phyloP scores from a whole-genome alignment of 192 early-diverging fungal species.

The Phlyctochytrium bullatum region DNA sequence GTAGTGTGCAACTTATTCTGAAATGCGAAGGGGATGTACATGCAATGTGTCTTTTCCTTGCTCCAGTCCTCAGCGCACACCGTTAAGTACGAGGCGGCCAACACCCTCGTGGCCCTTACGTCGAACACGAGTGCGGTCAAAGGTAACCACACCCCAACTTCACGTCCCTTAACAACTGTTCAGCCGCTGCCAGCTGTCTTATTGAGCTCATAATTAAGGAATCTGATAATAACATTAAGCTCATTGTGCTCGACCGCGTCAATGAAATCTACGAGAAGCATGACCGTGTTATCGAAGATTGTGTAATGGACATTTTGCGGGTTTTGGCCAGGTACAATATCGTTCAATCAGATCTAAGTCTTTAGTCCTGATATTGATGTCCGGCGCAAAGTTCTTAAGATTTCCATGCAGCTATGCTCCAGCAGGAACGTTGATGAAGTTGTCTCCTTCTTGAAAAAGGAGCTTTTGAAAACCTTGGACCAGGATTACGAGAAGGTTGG shows the following conservation, averaged over 20 bases:
- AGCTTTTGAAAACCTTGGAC: constrained; percentile 88
- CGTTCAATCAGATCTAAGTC: background rate
- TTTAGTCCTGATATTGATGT: constrained; percentile 91
- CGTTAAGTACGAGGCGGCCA: constrained; percentile 97
- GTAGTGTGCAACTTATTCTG: too few relatives aligned
- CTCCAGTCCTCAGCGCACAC: constrained; percentile 77
- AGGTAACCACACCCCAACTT: constrained; percentile 40
- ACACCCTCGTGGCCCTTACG: constrained; percentile 84
- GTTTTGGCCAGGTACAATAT: constrained; percentile 69
- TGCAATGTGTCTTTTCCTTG: constrained; percentile 85
- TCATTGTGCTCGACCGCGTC: constrained; percentile 91
- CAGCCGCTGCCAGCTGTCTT: constrained; percentile 86
- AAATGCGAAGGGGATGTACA: constrained; percentile 78
- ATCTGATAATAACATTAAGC: constrained; percentile 97
- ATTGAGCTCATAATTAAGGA: constrained; percentile 89
- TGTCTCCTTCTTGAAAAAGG: constrained; percentile 91
- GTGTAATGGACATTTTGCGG: constrained; percentile 96
- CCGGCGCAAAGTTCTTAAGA: constrained; percentile 78
- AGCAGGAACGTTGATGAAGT: constrained; percentile 92
- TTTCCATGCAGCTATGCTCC: constrained; percentile 89
- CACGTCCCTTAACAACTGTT: background rate
- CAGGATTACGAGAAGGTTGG: constrained; percentile 81
- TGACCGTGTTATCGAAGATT: constrained; percentile 82
- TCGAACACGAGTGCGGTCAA: constrained; percentile 87
- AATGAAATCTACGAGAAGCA: constrained; percentile 88